phyloP scores from a whole-genome alignment of 2,329 filamentous ascomycete species.

The Fusarium sp. region DNA sequence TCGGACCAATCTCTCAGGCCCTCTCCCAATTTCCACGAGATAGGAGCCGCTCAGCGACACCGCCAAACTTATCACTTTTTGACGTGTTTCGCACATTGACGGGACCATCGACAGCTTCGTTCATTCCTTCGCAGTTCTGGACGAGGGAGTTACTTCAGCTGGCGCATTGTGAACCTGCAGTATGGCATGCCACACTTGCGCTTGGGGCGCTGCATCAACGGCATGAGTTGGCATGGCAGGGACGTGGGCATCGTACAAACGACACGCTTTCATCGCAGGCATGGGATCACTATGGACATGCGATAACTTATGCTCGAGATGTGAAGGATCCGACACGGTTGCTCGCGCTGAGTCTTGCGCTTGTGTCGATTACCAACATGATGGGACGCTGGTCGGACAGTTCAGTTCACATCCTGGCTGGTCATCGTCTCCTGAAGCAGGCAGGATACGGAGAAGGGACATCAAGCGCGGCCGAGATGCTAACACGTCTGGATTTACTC shows the following conservation, averaged over 20 bases:
- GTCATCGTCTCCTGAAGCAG: slow-evolving; percentile 46
- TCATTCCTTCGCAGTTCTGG: slow-evolving; percentile 54
- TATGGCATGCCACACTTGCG: slow-evolving; percentile 54
- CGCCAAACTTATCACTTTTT: slow-evolving; percentile 46
- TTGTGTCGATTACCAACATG: slow-evolving; percentile 52
- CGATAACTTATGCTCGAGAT: slow-evolving; percentile 48
- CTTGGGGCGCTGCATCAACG: slow-evolving; percentile 54
- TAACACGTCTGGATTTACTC: slow-evolving; percentile 53
- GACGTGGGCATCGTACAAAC: slow-evolving; percentile 5
- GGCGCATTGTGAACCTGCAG: slow-evolving; percentile 53
- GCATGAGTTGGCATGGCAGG: slow-evolving; percentile 36
- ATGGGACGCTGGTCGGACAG: slow-evolving; percentile 51
- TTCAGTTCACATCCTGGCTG: slow-evolving; percentile 51
- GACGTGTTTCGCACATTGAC: slow-evolving; percentile 55
- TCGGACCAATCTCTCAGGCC: slow-evolving; percentile 50
- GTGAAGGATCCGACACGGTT: slow-evolving; percentile 47
- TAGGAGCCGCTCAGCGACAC: slow-evolving; percentile 10
- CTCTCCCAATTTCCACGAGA: slow-evolving; percentile 38
- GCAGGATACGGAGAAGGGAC: slow-evolving; percentile 27
- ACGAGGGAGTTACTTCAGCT: slow-evolving; percentile 51
- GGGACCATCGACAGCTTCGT: slow-evolving; percentile 45
- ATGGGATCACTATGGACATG: slow-evolving; percentile 45
- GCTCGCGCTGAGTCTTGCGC: slow-evolving; percentile 52
- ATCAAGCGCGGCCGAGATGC: slow-evolving; percentile 40
- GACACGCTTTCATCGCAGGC: slow-evolving; percentile 41